Conservation (phyloP, 352 stramenopile species). For the Phytophthora lateralis region DNA sequence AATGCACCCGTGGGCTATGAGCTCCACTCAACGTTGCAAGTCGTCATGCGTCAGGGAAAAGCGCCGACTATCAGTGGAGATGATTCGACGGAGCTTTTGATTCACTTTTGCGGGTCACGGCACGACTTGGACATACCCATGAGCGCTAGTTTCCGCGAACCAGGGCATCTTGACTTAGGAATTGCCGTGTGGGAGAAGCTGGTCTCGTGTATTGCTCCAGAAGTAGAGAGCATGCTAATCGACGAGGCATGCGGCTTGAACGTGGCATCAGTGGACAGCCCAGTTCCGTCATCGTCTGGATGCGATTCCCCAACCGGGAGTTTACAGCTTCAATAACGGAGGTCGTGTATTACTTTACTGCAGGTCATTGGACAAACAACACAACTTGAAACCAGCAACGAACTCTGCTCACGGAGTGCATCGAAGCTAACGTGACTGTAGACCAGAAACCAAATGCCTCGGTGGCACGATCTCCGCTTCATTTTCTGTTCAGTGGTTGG, state of each 20-base stretch:
- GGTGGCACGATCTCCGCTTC: too few species aligned
- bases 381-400: too few species aligned
- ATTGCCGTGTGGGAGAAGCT: constrained; percentile 12
- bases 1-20: constrained; percentile 8
- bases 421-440: background rate
- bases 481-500: background rate
- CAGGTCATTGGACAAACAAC: too few species aligned
- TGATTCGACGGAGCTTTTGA: constrained; percentile 6
- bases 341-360: too few species aligned
- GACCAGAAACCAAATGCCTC: background rate
- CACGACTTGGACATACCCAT: constrained; percentile 1
- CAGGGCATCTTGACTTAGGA: constrained; percentile 10
- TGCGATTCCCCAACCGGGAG: background rate
- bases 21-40: constrained; percentile 11
- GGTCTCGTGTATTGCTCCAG: constrained; percentile 8
- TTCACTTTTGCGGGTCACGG: constrained; percentile 13
- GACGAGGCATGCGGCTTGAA: constrained; percentile 14
- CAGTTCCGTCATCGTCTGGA: background rate
- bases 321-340: too few species aligned
- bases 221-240: constrained; percentile 27
- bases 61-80: background rate
- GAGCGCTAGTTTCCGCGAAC: constrained; percentile 4
- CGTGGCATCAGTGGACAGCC: background rate
- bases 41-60: constrained; percentile 3
- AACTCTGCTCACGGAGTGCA: too few species aligned